Evolutionary conservation across 352 stramenopile species (phyloP).

Genomic region (Phytophthora crassamura): DNA sequence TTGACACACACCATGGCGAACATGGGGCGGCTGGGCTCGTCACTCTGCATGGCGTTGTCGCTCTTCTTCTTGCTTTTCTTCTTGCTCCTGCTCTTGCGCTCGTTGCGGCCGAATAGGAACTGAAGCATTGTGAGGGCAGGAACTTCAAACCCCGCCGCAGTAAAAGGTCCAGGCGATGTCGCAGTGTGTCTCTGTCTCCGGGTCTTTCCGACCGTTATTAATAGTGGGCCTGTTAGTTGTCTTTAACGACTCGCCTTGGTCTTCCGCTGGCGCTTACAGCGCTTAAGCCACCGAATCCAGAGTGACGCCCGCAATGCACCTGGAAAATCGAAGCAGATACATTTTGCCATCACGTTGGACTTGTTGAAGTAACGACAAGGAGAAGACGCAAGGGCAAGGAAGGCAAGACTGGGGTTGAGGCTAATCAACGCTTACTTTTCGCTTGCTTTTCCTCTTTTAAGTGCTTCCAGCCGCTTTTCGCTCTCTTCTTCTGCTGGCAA

Average conservation of each 20-base stretch:
- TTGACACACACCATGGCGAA: conserved; percentile 90
- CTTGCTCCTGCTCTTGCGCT: conserved; percentile 18
- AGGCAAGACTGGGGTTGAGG: conserved; percentile 4
- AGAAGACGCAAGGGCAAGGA: not conserved
- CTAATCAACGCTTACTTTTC: no score
- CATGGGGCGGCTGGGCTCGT: conserved; percentile 19
- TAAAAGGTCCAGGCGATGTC: conserved; percentile 21
- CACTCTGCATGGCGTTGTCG: conserved; percentile 11
- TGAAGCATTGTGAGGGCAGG: conserved; percentile 38
- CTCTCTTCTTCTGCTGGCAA: conserved; percentile 1
- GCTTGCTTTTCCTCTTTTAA: not conserved
- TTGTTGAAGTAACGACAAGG: not conserved
- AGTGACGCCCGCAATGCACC: not conserved
- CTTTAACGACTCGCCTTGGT: no score
- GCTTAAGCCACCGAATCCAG: conserved; percentile 5
- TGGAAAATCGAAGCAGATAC: no score
- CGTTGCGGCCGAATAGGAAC: conserved; percentile 32
- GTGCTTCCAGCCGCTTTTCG: no score
- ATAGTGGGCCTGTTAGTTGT: no score
- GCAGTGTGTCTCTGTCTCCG: conserved; percentile 17
- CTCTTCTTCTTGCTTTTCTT: conserved; percentile 7
- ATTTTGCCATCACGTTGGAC: no score
- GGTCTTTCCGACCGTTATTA: no score
- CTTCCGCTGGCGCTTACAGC: conserved; percentile 2
- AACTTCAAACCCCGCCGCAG: conserved; percentile 14